These are phyloP conservation scores for Cordyceps javanica DNA, from an alignment of 2,329 filamentous ascomycete genomes.

Conservation along the genomic window DNA sequence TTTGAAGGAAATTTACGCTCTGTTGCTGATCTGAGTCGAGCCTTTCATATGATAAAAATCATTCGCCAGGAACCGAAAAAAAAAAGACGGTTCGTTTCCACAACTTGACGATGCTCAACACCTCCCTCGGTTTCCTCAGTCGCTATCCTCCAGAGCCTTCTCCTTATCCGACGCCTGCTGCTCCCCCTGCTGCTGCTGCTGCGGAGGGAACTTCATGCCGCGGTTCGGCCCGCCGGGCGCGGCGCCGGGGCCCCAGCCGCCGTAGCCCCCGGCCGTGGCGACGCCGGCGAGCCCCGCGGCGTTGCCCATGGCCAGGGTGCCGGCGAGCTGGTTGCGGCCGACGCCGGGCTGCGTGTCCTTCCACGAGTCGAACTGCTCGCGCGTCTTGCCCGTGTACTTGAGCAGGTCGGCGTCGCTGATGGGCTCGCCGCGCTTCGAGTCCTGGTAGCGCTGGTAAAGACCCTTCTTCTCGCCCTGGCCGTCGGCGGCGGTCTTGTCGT, in stretches of 20 bases:
- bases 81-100: too few species aligned
- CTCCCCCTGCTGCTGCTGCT: conserved; percentile 3
- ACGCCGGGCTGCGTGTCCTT: conserved; percentile 31
- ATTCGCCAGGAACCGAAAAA: too few species aligned
- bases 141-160: conserved; percentile 2
- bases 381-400: conserved; percentile 35
- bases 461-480: conserved; percentile 20
- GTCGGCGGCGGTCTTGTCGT: conserved; percentile 6
- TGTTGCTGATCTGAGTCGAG: too few species aligned
- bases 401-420: conserved; percentile 33
- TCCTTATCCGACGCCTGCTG: conserved; percentile 10
- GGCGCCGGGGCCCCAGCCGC: conserved; percentile 29
- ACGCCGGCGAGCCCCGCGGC: conserved; percentile 25
- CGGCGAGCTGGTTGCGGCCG: conserved; percentile 33
- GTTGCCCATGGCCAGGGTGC: conserved; percentile 25
- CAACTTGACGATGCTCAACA: too few species aligned
- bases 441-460: conserved; percentile 27
- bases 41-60: too few species aligned
- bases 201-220: conserved; percentile 32
- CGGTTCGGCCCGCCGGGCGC: conserved; percentile 21
- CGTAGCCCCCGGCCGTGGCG: conserved; percentile 24
- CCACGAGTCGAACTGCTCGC: conserved; percentile 20
- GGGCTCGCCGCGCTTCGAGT: conserved; percentile 24
- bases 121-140: not conserved
- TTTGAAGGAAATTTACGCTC: too few species aligned